Conservation (phyloP, 2,329 filamentous ascomycete genomes). For the Ophiostoma australiae region DNA sequence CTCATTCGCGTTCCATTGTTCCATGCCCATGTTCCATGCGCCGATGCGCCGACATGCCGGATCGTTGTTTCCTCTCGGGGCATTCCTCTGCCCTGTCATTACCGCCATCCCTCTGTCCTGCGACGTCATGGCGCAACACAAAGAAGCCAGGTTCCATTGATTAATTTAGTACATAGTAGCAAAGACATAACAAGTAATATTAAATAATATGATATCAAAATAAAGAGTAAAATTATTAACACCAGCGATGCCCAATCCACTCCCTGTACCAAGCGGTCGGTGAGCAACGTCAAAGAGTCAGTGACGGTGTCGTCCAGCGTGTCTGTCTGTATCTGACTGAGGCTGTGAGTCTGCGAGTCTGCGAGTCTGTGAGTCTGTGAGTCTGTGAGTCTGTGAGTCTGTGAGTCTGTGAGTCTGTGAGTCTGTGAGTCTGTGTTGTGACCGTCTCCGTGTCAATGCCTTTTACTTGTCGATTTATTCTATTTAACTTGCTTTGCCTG, state of each 20-base stretch:
- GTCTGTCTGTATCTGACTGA: not conserved
- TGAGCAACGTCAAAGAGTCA: not conserved
- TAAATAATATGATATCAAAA: not conserved
- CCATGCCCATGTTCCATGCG: not conserved
- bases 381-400: too few relatives aligned
- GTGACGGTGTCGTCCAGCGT: not conserved
- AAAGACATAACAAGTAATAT: not conserved
- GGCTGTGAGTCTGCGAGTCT: not conserved
- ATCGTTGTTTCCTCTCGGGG: not conserved
- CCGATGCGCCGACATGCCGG: not conserved
- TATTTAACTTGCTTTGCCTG: too few relatives aligned
- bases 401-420: not conserved
- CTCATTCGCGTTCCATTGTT: not conserved
- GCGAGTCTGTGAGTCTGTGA: too few relatives aligned
- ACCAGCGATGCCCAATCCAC: not conserved
- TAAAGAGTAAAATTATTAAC: not conserved
- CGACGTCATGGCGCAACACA: too few relatives aligned
- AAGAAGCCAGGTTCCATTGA: too few relatives aligned
- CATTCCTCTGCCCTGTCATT: not conserved
- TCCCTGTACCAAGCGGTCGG: not conserved
- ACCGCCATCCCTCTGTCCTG: too few relatives aligned
- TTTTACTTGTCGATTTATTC: too few relatives aligned
- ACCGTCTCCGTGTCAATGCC: too few relatives aligned
- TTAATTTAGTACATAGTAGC: too few relatives aligned
- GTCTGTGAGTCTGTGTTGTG: too few relatives aligned